Evolutionary conservation across 805 yeast species (phyloP).

Genomic region (Debaryomyces castellii): DNA sequence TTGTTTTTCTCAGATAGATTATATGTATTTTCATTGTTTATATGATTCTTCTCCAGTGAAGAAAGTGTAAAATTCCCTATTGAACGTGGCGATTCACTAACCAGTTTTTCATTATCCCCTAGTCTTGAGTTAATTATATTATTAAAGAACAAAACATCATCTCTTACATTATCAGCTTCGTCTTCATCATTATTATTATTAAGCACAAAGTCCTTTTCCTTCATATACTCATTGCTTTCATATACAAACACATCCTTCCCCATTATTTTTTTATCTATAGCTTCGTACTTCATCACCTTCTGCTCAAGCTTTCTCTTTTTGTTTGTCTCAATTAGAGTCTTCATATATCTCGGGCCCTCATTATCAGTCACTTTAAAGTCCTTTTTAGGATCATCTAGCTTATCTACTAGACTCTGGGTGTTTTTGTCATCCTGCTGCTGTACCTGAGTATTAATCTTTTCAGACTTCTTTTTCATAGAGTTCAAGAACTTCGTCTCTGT

Average conservation of each 20-base stretch:
- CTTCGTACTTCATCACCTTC: constrained; percentile 35
- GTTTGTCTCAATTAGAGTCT: constrained; percentile 43
- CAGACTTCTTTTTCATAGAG: constrained; percentile 6
- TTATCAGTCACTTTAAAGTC: constrained; percentile 13
- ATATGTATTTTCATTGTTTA: background rate
- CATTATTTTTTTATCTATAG: constrained; percentile 35
- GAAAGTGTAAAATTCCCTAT: background rate
- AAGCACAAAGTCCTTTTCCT: constrained; percentile 13
- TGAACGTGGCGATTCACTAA: background rate
- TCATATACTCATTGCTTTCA: constrained; percentile 48
- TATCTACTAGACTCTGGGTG: background rate
- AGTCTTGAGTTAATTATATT: constrained; percentile 2
- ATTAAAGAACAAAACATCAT: constrained; percentile 5
- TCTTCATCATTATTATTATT: background rate
- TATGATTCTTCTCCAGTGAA: background rate
- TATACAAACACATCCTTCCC: constrained; percentile 43
- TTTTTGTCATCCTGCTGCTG: constrained; percentile 5
- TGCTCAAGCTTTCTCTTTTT: constrained; percentile 46
- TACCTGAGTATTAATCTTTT: constrained; percentile 7
- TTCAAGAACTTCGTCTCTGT: constrained; percentile 5
- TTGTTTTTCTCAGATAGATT: background rate
- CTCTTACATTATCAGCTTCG: constrained; percentile 5
- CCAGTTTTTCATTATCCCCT: constrained; percentile 2
- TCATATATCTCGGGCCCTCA: constrained; percentile 28
- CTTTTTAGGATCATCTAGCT: constrained; percentile 10